phyloP scores from a whole-genome alignment of 805 yeast species.

The Dipodascus geniculatus region DNA sequence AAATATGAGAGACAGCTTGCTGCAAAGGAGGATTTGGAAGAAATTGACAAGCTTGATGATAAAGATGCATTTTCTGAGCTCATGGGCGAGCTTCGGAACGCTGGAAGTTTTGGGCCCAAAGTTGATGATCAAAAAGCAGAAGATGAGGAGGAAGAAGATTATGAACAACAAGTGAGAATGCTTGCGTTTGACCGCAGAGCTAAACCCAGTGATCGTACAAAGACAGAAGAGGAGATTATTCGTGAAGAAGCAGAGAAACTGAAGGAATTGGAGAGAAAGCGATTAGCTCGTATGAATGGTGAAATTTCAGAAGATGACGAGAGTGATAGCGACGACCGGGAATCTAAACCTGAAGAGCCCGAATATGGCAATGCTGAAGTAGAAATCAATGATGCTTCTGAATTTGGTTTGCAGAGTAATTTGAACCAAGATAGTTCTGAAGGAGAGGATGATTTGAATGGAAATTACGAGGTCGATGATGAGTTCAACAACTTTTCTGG shows the following conservation, averaged over 20 bases:
- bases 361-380: conserved; percentile 17
- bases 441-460: conserved; percentile 28
- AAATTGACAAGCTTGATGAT: conserved; percentile 27
- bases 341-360: conserved; percentile 27
- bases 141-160: conserved; percentile 18
- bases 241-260: conserved; percentile 24
- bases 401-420: conserved; percentile 22
- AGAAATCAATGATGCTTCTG: conserved; percentile 32
- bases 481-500: conserved; percentile 3
- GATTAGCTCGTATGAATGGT: conserved; percentile 29
- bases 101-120: conserved; percentile 6
- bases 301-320: conserved; percentile 18
- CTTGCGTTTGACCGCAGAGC: conserved; percentile 32
- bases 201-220: conserved; percentile 30
- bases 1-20: conserved; percentile 31
- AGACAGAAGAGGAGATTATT: conserved; percentile 31
- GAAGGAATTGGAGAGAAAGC: conserved; percentile 23
- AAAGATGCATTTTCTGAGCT: conserved; percentile 24
- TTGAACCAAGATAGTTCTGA: conserved; percentile 24
- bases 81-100: conserved; percentile 18
- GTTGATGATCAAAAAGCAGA: conserved; percentile 3
- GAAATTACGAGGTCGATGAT: conserved; percentile 13
- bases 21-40: conserved; percentile 26
- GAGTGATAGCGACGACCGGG: conserved; percentile 35
- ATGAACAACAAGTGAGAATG: conserved; percentile 28